These are phyloP conservation scores for Cucumis sativus DNA, from an alignment of 306 rosid genomes.

Conservation along the genomic window Cucumber_9930_V3 NC_026661.2:687501-688000, in stretches of 20 bases:
- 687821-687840: background rate
- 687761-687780: conserved; percentile 46
- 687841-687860: background rate
- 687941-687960: background rate
- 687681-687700: background rate
- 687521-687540: conserved; percentile 51
- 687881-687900: background rate
- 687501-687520: conserved; percentile 33
- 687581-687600: conserved; percentile 33
- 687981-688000: background rate
- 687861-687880: background rate
- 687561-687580: conserved; percentile 68
- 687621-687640: conserved; percentile 18
- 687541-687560: conserved; percentile 75
- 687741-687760: conserved; percentile 41
- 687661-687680: background rate
- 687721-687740: conserved; percentile 9
- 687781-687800: conserved; percentile 20
- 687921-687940: background rate
- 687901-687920: background rate
- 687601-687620: conserved; percentile 29
- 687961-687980: background rate
- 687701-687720: background rate
- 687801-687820: background rate
- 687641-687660: conserved; percentile 19